Evolutionary conservation across 2,329 filamentous ascomycete genomes (phyloP), one percentile per base, ranked within the genome.

Genomic region (Camptophora hylomeconis): DNA sequence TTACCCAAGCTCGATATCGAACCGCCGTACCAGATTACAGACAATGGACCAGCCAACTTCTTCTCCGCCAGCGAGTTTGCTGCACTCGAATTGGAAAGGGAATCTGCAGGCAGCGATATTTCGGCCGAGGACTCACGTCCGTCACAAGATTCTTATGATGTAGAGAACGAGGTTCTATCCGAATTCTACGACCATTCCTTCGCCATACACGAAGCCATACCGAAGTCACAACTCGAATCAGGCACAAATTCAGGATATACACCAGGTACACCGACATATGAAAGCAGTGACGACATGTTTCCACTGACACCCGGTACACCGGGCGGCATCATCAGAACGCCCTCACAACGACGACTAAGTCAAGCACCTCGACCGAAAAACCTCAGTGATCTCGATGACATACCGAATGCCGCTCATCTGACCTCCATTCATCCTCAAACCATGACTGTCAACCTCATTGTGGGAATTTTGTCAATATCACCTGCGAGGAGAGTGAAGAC

Each of bases 111-210:
- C 18, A 45, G 40, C 28, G 42, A 45, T 28, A 30, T 39, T 27
- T 40, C 36, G 20, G 32, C 34, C 8, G 25, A 35, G 19, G 39
- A 45, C 17, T 43, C 42, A 7, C 32, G 40, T 23, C 42, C 40
- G 3, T 39, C 38, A 8, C 24, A 29, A 5, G 11, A 51, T n/a
- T 38, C 40, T 5, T 31, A 26, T 26, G 29, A 31, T 13, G 23
- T 24, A 12, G 29, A 31, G 17, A 31, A 23, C 26, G 58, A 59
- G 6, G 49, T 48, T 3, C 52, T 75, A 3, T 67, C 69, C 3
- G 66, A 75, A 32, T 92, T 89, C 50, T 80, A 82, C 44, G 71
- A 89, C 39, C 72, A 87, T 45, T 89, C 82, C 0, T 65, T 92
- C 26, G 69, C 73, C 2, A 57, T 77, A 9, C 72, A 92, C 47